Evolutionary conservation across 257 asterid species (phyloP).

Genomic region (Gentiana macrophylla): DNA sequence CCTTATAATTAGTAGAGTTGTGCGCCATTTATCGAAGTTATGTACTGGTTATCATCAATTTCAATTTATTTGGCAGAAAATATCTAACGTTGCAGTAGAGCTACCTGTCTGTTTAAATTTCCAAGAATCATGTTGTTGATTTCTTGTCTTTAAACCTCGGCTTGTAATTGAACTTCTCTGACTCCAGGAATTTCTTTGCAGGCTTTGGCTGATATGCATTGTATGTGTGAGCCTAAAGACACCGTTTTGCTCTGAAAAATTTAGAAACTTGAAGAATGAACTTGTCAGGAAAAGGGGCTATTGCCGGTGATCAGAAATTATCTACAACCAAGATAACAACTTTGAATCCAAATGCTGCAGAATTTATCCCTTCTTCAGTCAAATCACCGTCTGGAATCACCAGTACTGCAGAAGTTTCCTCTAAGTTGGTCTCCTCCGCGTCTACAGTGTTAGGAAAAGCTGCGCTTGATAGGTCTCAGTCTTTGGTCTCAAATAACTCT

Average conservation of each 20-base stretch:
- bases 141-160: conserved; percentile 8
- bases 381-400: conserved; percentile 38
- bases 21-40: too few relatives aligned
- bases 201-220: conserved; percentile 60
- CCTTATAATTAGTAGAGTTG: too few relatives aligned
- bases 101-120: too few relatives aligned
- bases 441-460: conserved; percentile 48
- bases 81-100: too few relatives aligned
- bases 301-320: conserved; percentile 49
- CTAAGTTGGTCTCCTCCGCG: conserved; percentile 28
- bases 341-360: conserved; percentile 90
- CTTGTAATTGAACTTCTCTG: conserved; percentile 4
- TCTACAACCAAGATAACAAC: conserved; percentile 35
- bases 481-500: conserved; percentile 60
- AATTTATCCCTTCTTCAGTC: conserved; percentile 70
- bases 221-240: conserved; percentile 16
- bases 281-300: conserved; percentile 52
- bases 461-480: conserved; percentile 53
- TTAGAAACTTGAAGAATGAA: conserved; percentile 32
- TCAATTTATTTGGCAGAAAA: too few relatives aligned
- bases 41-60: too few relatives aligned
- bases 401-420: conserved; percentile 25
- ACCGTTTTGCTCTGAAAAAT: conserved; percentile 10
- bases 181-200: conserved; percentile 20
- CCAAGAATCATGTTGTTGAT: too few relatives aligned